Evolutionary conservation across 179 eudicot genomes (phyloP).

Genomic region (Amaranthus tricolor): DNA sequence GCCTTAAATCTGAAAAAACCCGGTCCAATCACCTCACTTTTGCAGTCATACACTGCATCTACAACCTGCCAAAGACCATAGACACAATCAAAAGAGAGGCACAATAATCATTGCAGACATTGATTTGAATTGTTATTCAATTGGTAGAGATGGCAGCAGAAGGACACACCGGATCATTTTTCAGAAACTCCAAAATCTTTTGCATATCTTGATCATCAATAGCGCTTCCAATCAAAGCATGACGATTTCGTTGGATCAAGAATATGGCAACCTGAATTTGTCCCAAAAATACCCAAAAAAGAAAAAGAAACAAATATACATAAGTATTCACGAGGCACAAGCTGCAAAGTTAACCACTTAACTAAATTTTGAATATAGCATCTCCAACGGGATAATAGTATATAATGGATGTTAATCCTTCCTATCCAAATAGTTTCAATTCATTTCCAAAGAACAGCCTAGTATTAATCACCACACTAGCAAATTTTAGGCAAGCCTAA

Average conservation of each 20-base stretch:
- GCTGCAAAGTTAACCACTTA: conserved; percentile 9
- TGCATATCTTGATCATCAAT: conserved; percentile 90
- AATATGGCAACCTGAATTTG: conserved; percentile 87
- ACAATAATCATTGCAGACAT: background rate
- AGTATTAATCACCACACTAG: background rate
- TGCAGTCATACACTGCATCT: conserved; percentile 90
- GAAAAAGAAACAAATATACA: background rate
- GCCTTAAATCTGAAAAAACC: conserved; percentile 98
- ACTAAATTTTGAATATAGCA: background rate
- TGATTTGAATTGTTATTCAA: conserved; percentile 5
- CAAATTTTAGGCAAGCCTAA: background rate
- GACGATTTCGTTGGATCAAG: conserved; percentile 94
- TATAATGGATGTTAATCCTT: background rate
- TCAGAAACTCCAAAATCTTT: conserved; percentile 76
- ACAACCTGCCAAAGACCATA: conserved; percentile 60
- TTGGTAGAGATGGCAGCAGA: conserved; percentile 8
- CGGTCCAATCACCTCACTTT: conserved; percentile 99
- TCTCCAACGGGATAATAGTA: background rate
- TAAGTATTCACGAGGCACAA: conserved; percentile 1
- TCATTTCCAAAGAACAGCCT: background rate
- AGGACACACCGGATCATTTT: conserved; percentile 78
- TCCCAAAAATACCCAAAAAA: background rate
- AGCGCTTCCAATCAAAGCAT: conserved; percentile 98
- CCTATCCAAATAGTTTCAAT: background rate
- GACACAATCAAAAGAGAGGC: background rate